These are phyloP conservation scores for Rhododendron henanense DNA, from an alignment of 148 eudicot species.

Conservation along the genomic window DNA sequence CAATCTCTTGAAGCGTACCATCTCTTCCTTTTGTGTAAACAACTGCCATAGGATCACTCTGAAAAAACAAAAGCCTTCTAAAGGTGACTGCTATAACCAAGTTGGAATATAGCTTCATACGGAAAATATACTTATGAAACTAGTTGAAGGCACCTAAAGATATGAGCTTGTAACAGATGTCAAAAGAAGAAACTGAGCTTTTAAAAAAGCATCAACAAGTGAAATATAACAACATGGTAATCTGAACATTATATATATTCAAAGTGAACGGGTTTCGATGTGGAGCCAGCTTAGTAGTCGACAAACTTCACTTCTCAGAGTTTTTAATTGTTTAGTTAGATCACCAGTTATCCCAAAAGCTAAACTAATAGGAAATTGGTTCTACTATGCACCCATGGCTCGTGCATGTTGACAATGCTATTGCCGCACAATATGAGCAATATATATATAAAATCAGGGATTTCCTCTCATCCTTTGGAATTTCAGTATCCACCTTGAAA, in stretches of 20 bases:
- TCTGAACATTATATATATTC: background rate
- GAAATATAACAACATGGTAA: background rate
- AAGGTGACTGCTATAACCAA: conserved; percentile 2
- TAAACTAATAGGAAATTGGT: background rate
- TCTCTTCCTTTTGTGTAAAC: conserved; percentile 75
- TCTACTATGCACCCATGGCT: background rate
- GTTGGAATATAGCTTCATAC: background rate
- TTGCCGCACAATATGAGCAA: background rate
- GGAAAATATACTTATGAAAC: background rate
- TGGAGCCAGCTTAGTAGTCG: background rate
- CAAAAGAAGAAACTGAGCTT: background rate
- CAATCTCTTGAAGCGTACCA: conserved; percentile 87
- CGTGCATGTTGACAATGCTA: background rate
- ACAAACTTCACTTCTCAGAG: background rate
- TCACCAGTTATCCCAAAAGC: background rate
- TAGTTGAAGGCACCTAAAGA: background rate
- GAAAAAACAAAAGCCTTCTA: conserved; percentile 18
- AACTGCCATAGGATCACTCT: conserved; percentile 98
- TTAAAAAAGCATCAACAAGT: background rate
- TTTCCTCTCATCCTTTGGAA: background rate
- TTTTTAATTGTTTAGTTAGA: background rate
- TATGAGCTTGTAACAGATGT: background rate
- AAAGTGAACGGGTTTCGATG: background rate
- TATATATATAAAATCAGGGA: background rate
- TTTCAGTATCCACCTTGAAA: background rate